These are phyloP conservation scores for Pseudocercospora ulei DNA, from an alignment of 2,329 filamentous ascomycete species.

Conservation along the genomic window DNA sequence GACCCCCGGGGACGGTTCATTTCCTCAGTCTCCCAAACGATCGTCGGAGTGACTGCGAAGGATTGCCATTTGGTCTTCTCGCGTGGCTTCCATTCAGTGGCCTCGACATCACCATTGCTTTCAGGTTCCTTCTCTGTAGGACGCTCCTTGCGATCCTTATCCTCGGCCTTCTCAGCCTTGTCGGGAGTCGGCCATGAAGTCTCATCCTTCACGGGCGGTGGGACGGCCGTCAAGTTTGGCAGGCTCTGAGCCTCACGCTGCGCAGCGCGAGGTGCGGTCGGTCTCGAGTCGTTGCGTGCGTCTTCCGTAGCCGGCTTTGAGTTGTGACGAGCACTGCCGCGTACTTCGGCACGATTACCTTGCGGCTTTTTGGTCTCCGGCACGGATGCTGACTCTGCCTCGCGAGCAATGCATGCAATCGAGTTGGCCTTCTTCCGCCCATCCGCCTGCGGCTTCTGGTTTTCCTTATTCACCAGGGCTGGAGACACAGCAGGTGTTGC, in stretches of 20 bases:
- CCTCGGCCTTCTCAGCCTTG: slow-evolving; percentile 48
- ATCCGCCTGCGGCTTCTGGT: slow-evolving; percentile 26
- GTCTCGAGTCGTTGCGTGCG: slow-evolving; percentile 9
- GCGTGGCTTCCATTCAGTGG: slow-evolving; percentile 45
- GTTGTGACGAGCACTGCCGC: slow-evolving; percentile 18
- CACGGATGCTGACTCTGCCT: slow-evolving; percentile 12
- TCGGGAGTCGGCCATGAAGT: slow-evolving; percentile 86
- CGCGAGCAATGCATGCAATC: slow-evolving; percentile 16
- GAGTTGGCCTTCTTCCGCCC: slow-evolving; percentile 27
- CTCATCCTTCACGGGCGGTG: slow-evolving; percentile 65
- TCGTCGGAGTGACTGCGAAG: slow-evolving; percentile 71
- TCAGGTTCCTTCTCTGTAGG: slow-evolving; percentile 54
- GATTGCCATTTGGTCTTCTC: slow-evolving; percentile 78
- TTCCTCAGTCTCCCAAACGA: slow-evolving; percentile 68
- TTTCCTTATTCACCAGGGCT: slow-evolving; percentile 23
- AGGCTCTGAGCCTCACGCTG: slow-evolving; percentile 25
- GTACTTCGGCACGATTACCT: slow-evolving; percentile 21
- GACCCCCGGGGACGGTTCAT: slow-evolving; percentile 30
- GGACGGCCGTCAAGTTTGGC: slow-evolving; percentile 23
- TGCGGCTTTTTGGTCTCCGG: slow-evolving; percentile 23
- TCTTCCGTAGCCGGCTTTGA: slow-evolving; percentile 19
- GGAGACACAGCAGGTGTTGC: slow-evolving; percentile 10
- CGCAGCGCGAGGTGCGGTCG: slow-evolving; percentile 8
- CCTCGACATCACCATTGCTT: slow-evolving; percentile 51
- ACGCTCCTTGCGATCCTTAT: slow-evolving; percentile 63